Conservation (phyloP, 2,329 filamentous ascomycete genomes). For the Didymella lethalis region DNA sequence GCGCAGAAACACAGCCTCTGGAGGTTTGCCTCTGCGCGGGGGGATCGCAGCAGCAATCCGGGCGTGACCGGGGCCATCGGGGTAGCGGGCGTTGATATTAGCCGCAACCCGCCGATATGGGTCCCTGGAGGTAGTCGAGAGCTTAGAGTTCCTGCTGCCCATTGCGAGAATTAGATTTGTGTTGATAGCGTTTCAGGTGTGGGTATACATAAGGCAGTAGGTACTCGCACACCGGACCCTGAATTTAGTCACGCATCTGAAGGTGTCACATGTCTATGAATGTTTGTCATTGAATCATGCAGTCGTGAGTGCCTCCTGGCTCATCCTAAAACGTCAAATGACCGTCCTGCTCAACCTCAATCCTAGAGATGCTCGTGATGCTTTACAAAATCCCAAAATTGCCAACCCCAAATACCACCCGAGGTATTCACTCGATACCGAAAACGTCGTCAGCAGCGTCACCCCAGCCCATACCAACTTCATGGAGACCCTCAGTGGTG, state of each 20-base stretch:
- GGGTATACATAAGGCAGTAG: not conserved
- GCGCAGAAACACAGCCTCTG: not conserved
- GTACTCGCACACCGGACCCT: not conserved
- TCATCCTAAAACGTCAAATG: not conserved
- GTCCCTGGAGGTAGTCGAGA: not conserved
- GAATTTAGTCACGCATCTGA: not conserved
- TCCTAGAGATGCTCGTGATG: not conserved
- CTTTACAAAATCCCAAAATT: not conserved
- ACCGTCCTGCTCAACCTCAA: not conserved
- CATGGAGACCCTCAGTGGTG: constrained; percentile 2
- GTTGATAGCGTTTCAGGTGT: not conserved
- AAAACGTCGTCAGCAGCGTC: constrained; percentile 44
- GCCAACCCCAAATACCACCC: not conserved
- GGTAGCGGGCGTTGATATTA: not conserved
- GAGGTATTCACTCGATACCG: not conserved
- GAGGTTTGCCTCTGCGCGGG: not conserved
- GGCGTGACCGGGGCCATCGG: not conserved
- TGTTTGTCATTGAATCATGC: constrained; percentile 3
- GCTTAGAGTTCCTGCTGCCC: constrained; percentile 2
- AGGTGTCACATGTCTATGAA: not conserved
- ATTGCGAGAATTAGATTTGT: not conserved
- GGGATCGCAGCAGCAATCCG: not conserved
- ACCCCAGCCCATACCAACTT: constrained; percentile 25
- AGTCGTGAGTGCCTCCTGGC: not conserved
- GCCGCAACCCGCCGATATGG: not conserved